phyloP scores from a whole-genome alignment of 2,329 filamentous ascomycete species.

The Trematosphaeria pertusa region DNA sequence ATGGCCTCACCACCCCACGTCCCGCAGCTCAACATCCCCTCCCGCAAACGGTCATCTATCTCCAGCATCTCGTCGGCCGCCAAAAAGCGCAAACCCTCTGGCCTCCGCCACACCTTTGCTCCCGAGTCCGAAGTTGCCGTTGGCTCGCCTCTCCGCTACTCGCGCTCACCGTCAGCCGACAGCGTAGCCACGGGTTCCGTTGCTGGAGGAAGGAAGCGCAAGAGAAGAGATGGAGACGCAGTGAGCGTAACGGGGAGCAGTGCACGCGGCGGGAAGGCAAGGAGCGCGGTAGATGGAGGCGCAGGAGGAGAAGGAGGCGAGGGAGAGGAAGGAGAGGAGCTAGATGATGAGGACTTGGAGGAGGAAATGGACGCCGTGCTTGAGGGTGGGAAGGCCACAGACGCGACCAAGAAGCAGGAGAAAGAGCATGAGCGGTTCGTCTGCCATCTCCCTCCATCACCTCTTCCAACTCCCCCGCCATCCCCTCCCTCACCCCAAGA shows the following conservation, averaged over 20 bases:
- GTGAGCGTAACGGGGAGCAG: slow-evolving; percentile 47
- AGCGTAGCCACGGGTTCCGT: slow-evolving; percentile 61
- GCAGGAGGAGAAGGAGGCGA: slow-evolving; percentile 56
- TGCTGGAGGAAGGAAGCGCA: slow-evolving; percentile 61
- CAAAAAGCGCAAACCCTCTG: slow-evolving; percentile 77
- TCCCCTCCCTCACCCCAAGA: not conserved
- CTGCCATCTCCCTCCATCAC: not conserved
- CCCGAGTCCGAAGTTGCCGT: slow-evolving; percentile 62
- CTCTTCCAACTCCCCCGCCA: not conserved
- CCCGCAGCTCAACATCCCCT: slow-evolving; percentile 58
- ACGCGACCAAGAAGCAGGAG: slow-evolving; percentile 69
- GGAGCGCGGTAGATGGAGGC: slow-evolving; percentile 42
- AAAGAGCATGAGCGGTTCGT: slow-evolving; percentile 65
- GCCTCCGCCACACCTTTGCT: slow-evolving; percentile 80
- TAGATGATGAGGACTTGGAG: slow-evolving; percentile 58
- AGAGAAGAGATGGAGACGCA: slow-evolving; percentile 57
- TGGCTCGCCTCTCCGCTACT: slow-evolving; percentile 60
- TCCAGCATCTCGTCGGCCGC: slow-evolving; percentile 55
- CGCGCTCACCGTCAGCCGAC: slow-evolving; percentile 71
- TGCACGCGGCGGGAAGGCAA: slow-evolving; percentile 32
- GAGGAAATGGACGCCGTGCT: slow-evolving; percentile 57
- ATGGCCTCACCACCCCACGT: slow-evolving; percentile 66
- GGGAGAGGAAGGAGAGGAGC: slow-evolving; percentile 66
- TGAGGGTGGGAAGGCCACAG: slow-evolving; percentile 59
- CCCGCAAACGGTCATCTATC: slow-evolving; percentile 69